These are phyloP conservation scores for Knufia fluminis DNA, from an alignment of 2,329 filamentous ascomycete genomes.

Conservation along the genomic window DNA sequence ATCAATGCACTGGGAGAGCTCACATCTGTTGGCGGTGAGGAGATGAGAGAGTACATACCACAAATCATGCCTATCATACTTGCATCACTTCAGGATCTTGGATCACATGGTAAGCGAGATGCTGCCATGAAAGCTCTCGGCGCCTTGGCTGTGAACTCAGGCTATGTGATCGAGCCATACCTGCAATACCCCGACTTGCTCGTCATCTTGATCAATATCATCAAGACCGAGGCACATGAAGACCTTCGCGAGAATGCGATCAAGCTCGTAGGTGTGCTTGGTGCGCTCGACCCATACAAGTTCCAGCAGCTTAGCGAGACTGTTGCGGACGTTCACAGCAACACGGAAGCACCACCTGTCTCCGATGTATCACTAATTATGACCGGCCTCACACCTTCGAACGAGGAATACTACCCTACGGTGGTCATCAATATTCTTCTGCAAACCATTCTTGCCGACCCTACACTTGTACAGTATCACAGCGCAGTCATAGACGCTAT, in stretches of 20 bases:
- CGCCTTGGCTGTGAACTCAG: slow-evolving; percentile 87
- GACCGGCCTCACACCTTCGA: slow-evolving; percentile 90
- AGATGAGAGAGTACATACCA: slow-evolving; percentile 87
- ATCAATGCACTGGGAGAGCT: slow-evolving; percentile 90
- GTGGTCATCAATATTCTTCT: slow-evolving; percentile 95
- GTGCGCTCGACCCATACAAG: slow-evolving; percentile 90
- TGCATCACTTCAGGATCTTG: slow-evolving; percentile 85
- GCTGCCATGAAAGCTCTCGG: slow-evolving; percentile 84
- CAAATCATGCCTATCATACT: slow-evolving; percentile 92
- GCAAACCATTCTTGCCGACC: slow-evolving; percentile 75
- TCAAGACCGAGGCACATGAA: slow-evolving; percentile 82
- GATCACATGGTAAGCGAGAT: slow-evolving; percentile 80
- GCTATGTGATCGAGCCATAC: slow-evolving; percentile 95
- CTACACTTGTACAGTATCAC: slow-evolving; percentile 81
- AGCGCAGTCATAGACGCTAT: slow-evolving; percentile 93
- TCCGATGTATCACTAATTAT: slow-evolving; percentile 97
- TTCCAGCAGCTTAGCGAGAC: slow-evolving; percentile 74
- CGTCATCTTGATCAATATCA: slow-evolving; percentile 85
- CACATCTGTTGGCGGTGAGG: slow-evolving; percentile 83
- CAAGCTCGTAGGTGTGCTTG: slow-evolving; percentile 89
- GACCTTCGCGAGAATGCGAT: slow-evolving; percentile 87
- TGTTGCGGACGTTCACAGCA: slow-evolving; percentile 69
- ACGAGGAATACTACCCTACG: slow-evolving; percentile 96
- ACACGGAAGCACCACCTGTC: slow-evolving; percentile 56
- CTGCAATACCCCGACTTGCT: slow-evolving; percentile 89